Evolutionary conservation across 306 rosid species (phyloP), one percentile per base, ranked within the genome.

Genomic region (Crotalaria pallida): DNA sequence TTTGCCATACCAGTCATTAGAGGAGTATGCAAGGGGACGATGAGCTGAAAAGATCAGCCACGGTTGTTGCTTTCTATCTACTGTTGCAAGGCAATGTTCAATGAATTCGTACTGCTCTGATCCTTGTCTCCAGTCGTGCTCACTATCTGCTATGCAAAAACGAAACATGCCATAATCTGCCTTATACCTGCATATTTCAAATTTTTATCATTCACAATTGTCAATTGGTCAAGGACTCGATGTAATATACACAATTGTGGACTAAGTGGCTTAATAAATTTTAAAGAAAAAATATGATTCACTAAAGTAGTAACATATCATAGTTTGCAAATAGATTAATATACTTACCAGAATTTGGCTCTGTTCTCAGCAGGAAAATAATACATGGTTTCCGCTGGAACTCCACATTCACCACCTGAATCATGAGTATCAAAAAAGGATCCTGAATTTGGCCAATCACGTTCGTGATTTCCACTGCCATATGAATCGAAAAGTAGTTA

Each of bases 341-440:
- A 49, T 47, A 70, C 57, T 67, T 77, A 92, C 98, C 96, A 93
- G 73, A 85, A 90, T 70, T 90, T 90, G 13, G 98, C 98, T 84
- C 77, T 81, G 68, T 93, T 93, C 71, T 93, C 89, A 26, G 97
- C 96, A 51, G 97, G 98, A 48, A 75, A 80, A 51, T 85, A 93
- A 50, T 79, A 93, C 89, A 90, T 74, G 73, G 93, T 87, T 77
- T 90, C 92, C 44, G 89, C 90, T 41, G 69, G 77, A 73, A 93
- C 98, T 22, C 98, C 97, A 49, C 97, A 93, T 80, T 93, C 97
- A 49, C 96, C 98, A 53, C 97, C 97, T 4, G 98, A 93, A 90
- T 93, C 98, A 0, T 12, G 57, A 51, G 79, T 76, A 31, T 84
- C 71, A 40, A 52, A 93, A 76, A 88, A 90, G 26, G 92, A 88